Evolutionary conservation across 2,329 filamentous ascomycete genomes (phyloP), one percentile per base, ranked within the genome.

Genomic region (Fusarium brachygibbosum): DNA sequence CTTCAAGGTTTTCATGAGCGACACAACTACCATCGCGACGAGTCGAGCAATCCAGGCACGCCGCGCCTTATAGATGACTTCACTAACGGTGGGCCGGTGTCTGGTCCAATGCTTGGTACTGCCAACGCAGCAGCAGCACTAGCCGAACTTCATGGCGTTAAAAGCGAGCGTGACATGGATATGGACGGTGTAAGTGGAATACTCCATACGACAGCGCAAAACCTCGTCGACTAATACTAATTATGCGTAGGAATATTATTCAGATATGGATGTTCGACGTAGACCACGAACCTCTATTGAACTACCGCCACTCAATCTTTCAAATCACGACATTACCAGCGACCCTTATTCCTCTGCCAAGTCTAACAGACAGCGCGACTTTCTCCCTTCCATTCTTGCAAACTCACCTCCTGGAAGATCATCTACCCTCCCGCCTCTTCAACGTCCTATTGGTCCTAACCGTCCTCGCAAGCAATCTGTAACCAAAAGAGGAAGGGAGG

Each of bases 381-480:
- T 96, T 51, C 86, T 97, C 9, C 93, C 94, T 2, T 97, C 93
- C 1, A 93, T 96, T 59, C 82, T 97, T 37, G 87, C 88, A 53
- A 90, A 90, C 63, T 97, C 94, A 12, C 94, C 94, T 1, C 92
- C 93, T 9, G 93, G 91, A 56, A 91, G 94, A 67, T 97, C 94
- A 16, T 94, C 94, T 2, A 97, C 94, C 1, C 85, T 97, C 25
- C 94, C 94, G 29, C 93, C 94, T 5, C 86, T 95, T 51, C 92
- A 96, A 72, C 87, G 93, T 62, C 86, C 89, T 41, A 83, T 93
- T 38, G 92, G 91, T 40, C 86, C 89, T 23, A 89, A 86, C 57
- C 87, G 94, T 58, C 90, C 93, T 41, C 88, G 94, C 69, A 98
- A 97, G 81, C 91, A 92, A 67, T 98, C 94, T 3, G 88, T 97